Percentiles rank a stretch among this genome's conserved stretches.
Conservation (phyloP, 441 rosid genomes). For the Brassica hybrid region DNA sequence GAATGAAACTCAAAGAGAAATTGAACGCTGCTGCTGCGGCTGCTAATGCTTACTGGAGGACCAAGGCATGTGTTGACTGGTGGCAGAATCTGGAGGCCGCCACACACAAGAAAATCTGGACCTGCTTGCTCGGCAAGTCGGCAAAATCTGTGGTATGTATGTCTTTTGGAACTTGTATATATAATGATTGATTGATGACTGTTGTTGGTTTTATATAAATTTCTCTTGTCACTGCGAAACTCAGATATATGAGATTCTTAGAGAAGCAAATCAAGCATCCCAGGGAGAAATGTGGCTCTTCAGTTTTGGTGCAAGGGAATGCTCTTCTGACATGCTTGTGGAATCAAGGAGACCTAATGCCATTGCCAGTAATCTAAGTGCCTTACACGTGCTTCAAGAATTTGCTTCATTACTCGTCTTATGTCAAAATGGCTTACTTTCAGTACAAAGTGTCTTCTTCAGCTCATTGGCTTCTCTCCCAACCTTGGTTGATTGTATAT, state of each 20-base stretch:
- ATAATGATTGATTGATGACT: neutral
- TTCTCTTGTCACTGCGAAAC: conserved; percentile 16
- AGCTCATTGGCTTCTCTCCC: conserved; percentile 71
- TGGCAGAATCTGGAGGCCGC: conserved; percentile 71
- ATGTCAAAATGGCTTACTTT: conserved; percentile 50
- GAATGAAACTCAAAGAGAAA: conserved; percentile 87
- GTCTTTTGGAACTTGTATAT: neutral
- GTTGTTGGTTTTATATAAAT: neutral
- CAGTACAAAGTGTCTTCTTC: conserved; percentile 59
- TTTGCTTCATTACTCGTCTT: conserved; percentile 51
- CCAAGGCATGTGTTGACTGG: conserved; percentile 89
- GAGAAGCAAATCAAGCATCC: conserved; percentile 52
- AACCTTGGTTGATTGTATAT: conserved; percentile 71
- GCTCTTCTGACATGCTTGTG: conserved; percentile 35
- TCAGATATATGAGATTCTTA: conserved; percentile 79
- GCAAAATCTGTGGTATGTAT: conserved; percentile 70
- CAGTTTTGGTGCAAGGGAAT: conserved; percentile 46
- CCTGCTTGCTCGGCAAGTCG: conserved; percentile 64
- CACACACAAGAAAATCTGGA: conserved; percentile 58
- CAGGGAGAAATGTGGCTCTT: conserved; percentile 64
- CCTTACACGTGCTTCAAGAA: conserved; percentile 70
- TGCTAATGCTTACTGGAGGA: conserved; percentile 90
- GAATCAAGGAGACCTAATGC: conserved; percentile 46
- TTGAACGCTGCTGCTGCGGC: conserved; percentile 58
- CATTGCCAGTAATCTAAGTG: conserved; percentile 49